These are phyloP conservation scores for Amphibolis antarctica DNA, from an alignment of 106 monocot species.

Conservation along the genomic window DNA sequence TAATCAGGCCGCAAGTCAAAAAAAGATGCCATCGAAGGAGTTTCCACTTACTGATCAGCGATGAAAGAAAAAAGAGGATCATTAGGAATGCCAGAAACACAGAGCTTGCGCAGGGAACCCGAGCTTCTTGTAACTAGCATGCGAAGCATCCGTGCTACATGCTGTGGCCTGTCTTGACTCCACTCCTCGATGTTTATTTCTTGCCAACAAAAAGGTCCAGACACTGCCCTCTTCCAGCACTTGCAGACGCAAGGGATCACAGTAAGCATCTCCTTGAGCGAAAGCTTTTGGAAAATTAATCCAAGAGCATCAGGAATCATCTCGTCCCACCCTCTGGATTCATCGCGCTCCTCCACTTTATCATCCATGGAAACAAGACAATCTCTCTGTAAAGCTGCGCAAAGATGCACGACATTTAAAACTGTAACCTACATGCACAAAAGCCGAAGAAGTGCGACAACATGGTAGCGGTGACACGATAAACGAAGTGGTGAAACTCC, in stretches of 20 bases:
- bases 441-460: no score
- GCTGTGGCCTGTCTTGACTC: constrained; percentile 36
- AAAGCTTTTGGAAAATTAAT: constrained; percentile 63
- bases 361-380: not conserved
- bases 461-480: no score
- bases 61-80: constrained; percentile 53
- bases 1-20: not conserved
- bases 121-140: constrained; percentile 43
- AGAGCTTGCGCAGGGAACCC: constrained; percentile 41
- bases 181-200: constrained; percentile 67
- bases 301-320: constrained; percentile 85
- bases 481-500: no score
- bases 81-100: constrained; percentile 33
- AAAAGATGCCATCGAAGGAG: not conserved
- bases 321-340: constrained; percentile 47
- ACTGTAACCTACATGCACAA: no score
- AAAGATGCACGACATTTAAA: no score
- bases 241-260: constrained; percentile 71
- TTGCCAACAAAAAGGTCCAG: constrained; percentile 78
- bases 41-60: constrained; percentile 38
- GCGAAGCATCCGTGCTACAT: constrained; percentile 38
- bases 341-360: not conserved
- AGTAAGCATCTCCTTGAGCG: constrained; percentile 57
- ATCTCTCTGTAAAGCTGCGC: no score
- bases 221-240: constrained; percentile 42